Base-by-base conservation (phyloP, 352 stramenopile genomes). In the Globisporangium iwayamae region DNA sequence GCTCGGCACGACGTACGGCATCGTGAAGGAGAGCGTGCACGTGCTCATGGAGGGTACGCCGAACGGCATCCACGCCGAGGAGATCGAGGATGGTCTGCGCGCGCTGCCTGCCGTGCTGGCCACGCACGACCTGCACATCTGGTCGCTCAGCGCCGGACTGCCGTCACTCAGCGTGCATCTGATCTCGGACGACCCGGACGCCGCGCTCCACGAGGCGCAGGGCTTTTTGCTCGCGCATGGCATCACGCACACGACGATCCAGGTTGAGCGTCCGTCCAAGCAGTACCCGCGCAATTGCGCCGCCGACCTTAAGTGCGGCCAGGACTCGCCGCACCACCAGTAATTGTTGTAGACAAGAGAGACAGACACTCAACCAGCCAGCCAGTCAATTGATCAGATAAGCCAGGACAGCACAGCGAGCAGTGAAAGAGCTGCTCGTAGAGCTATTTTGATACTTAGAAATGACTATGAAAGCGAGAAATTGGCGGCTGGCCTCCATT, bases 81-180 rank as follows among this genome's bases (percentile, higher is more conserved):
- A 96, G 62, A 90, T 99, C 22, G 85, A 93, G 55, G 45, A 83
- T n/a, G 85, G 76, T 1, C 80, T 99, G 57, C 72, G 68, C 38
- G 62, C 51, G 32, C 87, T 98, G 58, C 57, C 76, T 20, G 87
- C 90, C 2, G 95, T 99, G 4, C 68, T 83, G 9, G 85, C 98
- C 60, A 91, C 98, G 14, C 97, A 99, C 78, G 95, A 99, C 74
- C 76, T 99, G 62, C 97, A 99, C 81, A 98, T 99, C 62, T 99
- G 97, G 97, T 96, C 79, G 57, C 91, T 99, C 55, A 98, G 89
- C 30, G 85, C 96, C 10, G 94, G 95, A 0, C 67, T 93, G 36
- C 81, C 82, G 11, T 90, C 89, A 22, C 76, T 99, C 30, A 98
- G 89, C 60, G 96, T 98, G 25, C 97, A 99, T 73, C 72, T 98